Percentiles rank a stretch among this genome's conserved stretches.
Evolutionary conservation across 1,284 basidiomycete species (phyloP).

Genomic region (Ustilago nuda): DNA sequence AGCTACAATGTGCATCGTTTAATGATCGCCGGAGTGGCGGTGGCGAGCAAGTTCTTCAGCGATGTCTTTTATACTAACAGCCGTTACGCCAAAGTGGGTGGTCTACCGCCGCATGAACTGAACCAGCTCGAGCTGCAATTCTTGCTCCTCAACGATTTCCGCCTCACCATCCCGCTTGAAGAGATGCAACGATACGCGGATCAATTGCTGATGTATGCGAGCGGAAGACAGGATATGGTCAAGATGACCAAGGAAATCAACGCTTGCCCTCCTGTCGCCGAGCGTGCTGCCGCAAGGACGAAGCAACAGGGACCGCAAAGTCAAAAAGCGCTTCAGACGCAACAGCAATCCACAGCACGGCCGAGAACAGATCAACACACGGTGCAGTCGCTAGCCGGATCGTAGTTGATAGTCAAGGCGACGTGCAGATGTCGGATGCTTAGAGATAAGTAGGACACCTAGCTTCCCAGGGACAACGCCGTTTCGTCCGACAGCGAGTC

Average conservation of each 20-base stretch:
- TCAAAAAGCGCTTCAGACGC: not conserved
- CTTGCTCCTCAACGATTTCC: constrained; percentile 93
- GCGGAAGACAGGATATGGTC: constrained; percentile 41
- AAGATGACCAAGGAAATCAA: constrained; percentile 28
- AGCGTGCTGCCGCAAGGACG: not conserved
- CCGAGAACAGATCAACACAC: constrained; percentile 3
- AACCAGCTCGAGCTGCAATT: constrained; percentile 98
- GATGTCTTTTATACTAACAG: constrained; percentile 99
- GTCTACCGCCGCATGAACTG: constrained; percentile 90
- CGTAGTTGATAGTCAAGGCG: constrained; percentile 29
- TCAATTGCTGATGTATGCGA: constrained; percentile 76
- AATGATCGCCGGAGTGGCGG: constrained; percentile 96
- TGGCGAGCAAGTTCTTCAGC: constrained; percentile 97
- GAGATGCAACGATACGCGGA: constrained; percentile 97
- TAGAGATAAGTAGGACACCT: not conserved
- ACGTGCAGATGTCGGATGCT: constrained; percentile 42
- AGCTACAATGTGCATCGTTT: constrained; percentile 95
- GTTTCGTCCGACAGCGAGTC: not conserved
- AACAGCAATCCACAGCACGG: not conserved
- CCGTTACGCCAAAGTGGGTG: constrained; percentile 96
- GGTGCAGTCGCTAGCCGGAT: not conserved
- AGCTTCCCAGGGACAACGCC: not conserved
- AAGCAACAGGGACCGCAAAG: not conserved
- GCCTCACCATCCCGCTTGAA: constrained; percentile 83
- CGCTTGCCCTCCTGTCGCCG: not conserved